These are phyloP conservation scores for Fusarium nanum DNA, from an alignment of 2,329 filamentous ascomycete species.

Conservation along the genomic window DNA sequence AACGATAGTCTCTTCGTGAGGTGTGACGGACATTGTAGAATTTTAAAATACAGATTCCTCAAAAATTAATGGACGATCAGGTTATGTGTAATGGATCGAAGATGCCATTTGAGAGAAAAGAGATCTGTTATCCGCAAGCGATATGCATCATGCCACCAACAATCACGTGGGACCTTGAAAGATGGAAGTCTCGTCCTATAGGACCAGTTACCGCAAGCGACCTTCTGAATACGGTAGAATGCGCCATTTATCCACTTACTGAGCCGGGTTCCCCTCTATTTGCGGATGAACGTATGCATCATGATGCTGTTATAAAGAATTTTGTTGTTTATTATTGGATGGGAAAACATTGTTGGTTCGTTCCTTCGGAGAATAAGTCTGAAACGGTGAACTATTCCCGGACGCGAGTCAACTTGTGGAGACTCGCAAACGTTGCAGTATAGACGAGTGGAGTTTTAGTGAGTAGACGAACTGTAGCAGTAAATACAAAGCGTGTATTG, in stretches of 20 bases:
- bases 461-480: no score
- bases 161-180: background rate
- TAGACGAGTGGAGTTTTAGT: no score
- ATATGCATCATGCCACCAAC: background rate
- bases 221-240: background rate
- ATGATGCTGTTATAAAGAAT: background rate
- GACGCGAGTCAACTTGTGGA: background rate
- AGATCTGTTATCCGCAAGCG: background rate
- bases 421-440: background rate
- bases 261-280: background rate
- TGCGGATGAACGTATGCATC: background rate
- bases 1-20: background rate
- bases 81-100: no score
- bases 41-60: rapidly evolving
- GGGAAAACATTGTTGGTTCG: background rate
- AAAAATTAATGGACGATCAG: no score
- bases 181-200: background rate
- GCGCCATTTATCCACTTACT: background rate
- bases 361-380: background rate
- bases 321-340: background rate
- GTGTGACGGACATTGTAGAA: background rate
- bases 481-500: no score
- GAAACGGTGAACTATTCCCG: background rate
- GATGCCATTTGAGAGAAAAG: no score
- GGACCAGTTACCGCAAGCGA: background rate